Evolutionary conservation across 495 filamentous ascomycete species (phyloP).

Genomic region (Cercophora sp.): DNA sequence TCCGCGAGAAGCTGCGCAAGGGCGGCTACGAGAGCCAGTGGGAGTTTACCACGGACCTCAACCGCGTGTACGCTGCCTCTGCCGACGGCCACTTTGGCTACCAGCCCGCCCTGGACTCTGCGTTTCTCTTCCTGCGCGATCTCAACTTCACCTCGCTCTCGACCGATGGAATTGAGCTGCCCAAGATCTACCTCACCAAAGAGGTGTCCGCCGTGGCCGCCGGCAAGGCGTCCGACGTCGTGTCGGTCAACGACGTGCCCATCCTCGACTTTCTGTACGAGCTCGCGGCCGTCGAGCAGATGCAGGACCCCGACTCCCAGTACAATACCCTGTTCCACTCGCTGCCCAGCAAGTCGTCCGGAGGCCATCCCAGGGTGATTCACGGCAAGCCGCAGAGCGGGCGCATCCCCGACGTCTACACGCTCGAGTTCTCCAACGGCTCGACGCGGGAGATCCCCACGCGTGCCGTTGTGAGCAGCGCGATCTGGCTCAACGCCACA

Average conservation of each 20-base stretch:
- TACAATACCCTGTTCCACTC: slow-evolving; percentile 19
- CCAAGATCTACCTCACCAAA: slow-evolving; percentile 21
- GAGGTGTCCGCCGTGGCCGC: slow-evolving; percentile 10
- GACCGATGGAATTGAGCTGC: slow-evolving; percentile 18
- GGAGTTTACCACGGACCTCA: slow-evolving; percentile 44
- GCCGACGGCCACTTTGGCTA: slow-evolving; percentile 44
- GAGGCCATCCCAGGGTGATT: no score
- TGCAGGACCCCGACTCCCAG: slow-evolving; percentile 27
- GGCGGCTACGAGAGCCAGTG: slow-evolving; percentile 41
- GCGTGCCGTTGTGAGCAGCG: not conserved
- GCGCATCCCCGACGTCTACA: slow-evolving; percentile 11
- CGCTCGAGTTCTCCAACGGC: slow-evolving; percentile 16
- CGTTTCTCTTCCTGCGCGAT: slow-evolving; percentile 15
- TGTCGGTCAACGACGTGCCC: slow-evolving; percentile 13
- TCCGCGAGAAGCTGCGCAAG: slow-evolving; percentile 17
- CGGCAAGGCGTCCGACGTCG: not conserved
- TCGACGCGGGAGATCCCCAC: not conserved
- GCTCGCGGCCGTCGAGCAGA: not conserved
- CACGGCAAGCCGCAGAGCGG: not conserved
- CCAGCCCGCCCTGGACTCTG: slow-evolving; percentile 16
- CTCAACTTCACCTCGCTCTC: slow-evolving; percentile 25
- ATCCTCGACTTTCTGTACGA: slow-evolving; percentile 1
- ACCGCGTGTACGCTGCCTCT: slow-evolving; percentile 24
- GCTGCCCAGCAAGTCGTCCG: not conserved
- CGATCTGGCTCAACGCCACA: not conserved